Evolutionary conservation across 805 yeast genomes (phyloP), one percentile per base, ranked within the genome.

Genomic region (Myxozyma monticola): DNA sequence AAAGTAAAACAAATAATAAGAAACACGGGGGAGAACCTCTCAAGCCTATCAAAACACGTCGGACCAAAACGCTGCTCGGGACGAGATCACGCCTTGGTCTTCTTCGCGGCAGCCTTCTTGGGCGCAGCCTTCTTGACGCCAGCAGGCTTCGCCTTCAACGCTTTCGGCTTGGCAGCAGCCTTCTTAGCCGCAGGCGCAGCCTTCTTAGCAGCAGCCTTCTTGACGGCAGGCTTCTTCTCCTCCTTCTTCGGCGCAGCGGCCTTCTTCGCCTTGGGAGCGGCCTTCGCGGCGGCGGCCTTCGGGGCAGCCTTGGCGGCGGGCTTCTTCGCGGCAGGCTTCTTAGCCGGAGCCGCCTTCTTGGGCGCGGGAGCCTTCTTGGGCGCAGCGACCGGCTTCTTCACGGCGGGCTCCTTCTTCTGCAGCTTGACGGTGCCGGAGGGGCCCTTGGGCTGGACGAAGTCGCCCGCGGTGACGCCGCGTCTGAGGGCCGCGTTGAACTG

Each of bases 371-470:
- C 64, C 21, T 65, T 57, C 17, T 63, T 46, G 15, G 63, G 59
- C 56, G 66, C 67, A 61, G 65, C 68, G 30, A 65, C 60, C 28
- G 35, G 56, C 47, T 60, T 62, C 50, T 56, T 61, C 42, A 54
- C 62, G 62, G 67, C 65, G 63, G 64, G 66, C 40, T 56, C 68
- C 62, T 71, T 68, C 72, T 79, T 79, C 65, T 72, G 75, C 54
- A 84, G 68, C 70, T 87, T 86, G 58, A 87, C 79, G 40, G 95
- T 87, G 42, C 95, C 96, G 10, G 95, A 82, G 17, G 96, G 84
- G 41, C 96, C 96, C 72, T 88, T 87, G 66, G 95, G 95, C 71
- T 86, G 95, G 39, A 76, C 67, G 59, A 88, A 85, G 45, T 79
- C 84, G 41, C 85, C 91, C n/a, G 80, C 67, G 54, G 77, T 80